Base-by-base conservation (phyloP, 2,329 filamentous ascomycete species). In the Fonsecaea nubica region DNA sequence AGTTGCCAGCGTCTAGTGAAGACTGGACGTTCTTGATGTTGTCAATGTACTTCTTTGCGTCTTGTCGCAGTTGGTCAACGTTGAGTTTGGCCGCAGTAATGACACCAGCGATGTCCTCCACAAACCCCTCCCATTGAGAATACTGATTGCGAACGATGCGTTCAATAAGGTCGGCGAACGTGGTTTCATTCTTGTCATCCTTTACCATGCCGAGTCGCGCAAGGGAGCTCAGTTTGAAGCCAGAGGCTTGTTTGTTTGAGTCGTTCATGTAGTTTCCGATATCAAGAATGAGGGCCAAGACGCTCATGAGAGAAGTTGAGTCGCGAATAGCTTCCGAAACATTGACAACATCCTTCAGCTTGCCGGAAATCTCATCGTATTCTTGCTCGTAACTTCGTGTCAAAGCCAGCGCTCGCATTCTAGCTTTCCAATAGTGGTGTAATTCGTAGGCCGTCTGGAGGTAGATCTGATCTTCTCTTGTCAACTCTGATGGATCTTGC, bases 231-330 rank as follows among this genome's bases (percentile, higher is more conserved):
- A 99, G 87, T 83, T 99, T 99, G 89, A 99, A 99, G 69, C 95
- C 95, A 65, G 90, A 92, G 3, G 95, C 95, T 80, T 98, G 95
- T 82, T 99, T 99, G 81, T 97, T 98, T 63, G 93, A 90, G 77
- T 98, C 95, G 83, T 99, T 99, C 95, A 99, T 99, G 85, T 97
- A 99, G 80, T 99, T 99, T 79, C 95, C 95, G 75, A 99, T 97
- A 78, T 97, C 94, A 74, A 99, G 83, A 79, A 99, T 99, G 69
- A 98, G 85, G 66, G 94, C 93, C 64, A 99, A 87, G 55, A 99
- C 93, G 72, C 96, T 97, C 90, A 98, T 97, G 74, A 99, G 82
- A 32, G 92, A 91, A 32, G 96, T 92, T 1, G 93, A 97, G 76
- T 96, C 93, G 56, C 94, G 88, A 62, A 99, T 82, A 9, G 92